Base-by-base conservation (phyloP, 2,329 filamentous ascomycete species). In the Shiraia bambusicola region DNA sequence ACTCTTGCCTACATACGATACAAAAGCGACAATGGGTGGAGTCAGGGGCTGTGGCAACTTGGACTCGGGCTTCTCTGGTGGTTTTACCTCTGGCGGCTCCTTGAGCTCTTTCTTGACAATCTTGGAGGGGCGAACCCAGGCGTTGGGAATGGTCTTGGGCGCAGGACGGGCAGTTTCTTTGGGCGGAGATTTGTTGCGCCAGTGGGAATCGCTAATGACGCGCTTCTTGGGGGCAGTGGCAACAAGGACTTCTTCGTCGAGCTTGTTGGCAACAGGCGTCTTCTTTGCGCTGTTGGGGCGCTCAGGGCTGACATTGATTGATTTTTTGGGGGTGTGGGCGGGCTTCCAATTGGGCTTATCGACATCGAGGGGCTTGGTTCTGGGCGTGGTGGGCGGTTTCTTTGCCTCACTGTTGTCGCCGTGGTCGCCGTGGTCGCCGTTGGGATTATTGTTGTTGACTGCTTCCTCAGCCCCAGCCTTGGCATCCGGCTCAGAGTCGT, bases 141-240 rank as follows among this genome's bases (percentile, higher is more conserved):
- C 66, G 26, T 61, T 69, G 28, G 67, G 63, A 8, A 67, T 58
- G 19, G 54, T 57, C 50, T 69, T 67, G 16, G 64, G 63, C 25
- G 61, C 52, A 1, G 61, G 54, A n/a, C 58, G 59, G 28, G 49
- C 44, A 9, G 49, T 40, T 22, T 66, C 62, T 28, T 69, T 69
- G 4, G 63, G 60, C 22, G 64, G 62, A 4, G 65, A 63, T 41
- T 82, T 84, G 70, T 82, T 82, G 43, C 67, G 66, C 87, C 92
- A 97, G 70, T 95, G 88, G 40, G 87, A 86, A 71, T 97, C 92
- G 65, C 91, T 96, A 47, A 96, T 82, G 39, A 97, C 88, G 50
- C 91, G 82, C 76, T 95, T 96, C 71, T 88, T 90, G 12, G 92
- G 92, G 32, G 88, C 81, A 35, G 76, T 82, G 63, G 70, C 76